Conservation (phyloP, 331 rosid genomes). For the Malus hybrid region DNA sequence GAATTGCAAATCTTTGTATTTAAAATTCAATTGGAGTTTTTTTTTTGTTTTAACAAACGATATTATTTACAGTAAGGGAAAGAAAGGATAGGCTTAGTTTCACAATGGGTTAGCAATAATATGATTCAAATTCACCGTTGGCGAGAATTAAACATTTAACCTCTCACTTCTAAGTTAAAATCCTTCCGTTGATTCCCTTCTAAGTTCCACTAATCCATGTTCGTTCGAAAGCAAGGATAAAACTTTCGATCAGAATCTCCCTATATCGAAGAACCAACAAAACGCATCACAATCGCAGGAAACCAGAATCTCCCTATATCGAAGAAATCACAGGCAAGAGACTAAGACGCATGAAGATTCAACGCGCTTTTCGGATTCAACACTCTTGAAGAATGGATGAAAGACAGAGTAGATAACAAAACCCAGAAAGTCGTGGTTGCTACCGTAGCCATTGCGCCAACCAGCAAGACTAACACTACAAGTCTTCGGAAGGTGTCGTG, state of each 20-base stretch:
- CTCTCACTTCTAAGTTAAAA: too few relatives aligned
- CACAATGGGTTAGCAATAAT: fast-evolving
- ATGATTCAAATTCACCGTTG: fast-evolving
- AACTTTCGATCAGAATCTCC: too few relatives aligned
- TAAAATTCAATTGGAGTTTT: too few relatives aligned
- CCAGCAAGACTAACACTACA: not conserved
- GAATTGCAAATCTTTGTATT: too few relatives aligned
- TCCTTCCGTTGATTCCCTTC: not conserved
- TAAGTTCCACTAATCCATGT: not conserved
- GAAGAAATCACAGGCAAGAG: not conserved
- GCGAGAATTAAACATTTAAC: too few relatives aligned
- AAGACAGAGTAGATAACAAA: not conserved
- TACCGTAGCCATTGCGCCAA: not conserved
- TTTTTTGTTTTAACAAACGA: too few relatives aligned
- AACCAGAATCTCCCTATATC: not conserved
- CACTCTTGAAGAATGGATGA: not conserved
- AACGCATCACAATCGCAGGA: not conserved
- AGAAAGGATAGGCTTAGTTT: fast-evolving
- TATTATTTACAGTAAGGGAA: too few relatives aligned
- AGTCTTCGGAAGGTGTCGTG: not conserved
- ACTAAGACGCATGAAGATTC: not conserved
- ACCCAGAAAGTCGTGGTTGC: not conserved
- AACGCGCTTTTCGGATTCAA: not conserved
- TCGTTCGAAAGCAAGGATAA: not conserved
- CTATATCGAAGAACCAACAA: not conserved